Percentiles rank a stretch among this genome's conserved stretches.
Conservation (phyloP, 768 basidiomycete species). For the Chiua virens region DNA sequence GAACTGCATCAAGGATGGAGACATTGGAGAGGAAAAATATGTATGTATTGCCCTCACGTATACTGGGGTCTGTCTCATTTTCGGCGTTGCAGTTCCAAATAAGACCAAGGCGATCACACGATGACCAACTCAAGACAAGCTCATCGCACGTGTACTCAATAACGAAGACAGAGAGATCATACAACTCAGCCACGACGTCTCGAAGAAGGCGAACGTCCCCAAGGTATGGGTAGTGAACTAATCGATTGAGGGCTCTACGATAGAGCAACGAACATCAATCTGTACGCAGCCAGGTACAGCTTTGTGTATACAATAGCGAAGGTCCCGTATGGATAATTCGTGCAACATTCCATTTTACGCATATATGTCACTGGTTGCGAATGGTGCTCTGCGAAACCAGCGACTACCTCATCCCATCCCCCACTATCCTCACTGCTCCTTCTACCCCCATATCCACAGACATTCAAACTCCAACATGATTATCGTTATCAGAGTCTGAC, state of each 20-base stretch:
- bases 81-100: constrained; percentile 59
- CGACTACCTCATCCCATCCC: too few relatives aligned
- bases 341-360: constrained; percentile 29
- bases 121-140: constrained; percentile 73
- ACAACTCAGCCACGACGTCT: constrained; percentile 72
- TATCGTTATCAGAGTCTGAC: too few relatives aligned
- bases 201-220: constrained; percentile 81
- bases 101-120: constrained; percentile 54
- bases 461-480: too few relatives aligned
- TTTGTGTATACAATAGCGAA: constrained; percentile 17
- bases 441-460: too few relatives aligned
- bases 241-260: constrained; percentile 59
- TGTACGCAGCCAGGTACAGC: constrained; percentile 17
- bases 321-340: constrained; percentile 12
- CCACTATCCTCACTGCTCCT: too few relatives aligned
- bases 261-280: constrained; percentile 37
- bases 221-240: constrained; percentile 59
- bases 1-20: constrained; percentile 59
- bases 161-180: constrained; percentile 83
- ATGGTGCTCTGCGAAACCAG: constrained; percentile 4
- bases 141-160: constrained; percentile 78
- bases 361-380: constrained; percentile 15
- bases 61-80: not conserved
- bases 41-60: constrained; percentile 31
- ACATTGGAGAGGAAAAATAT: constrained; percentile 61